Conservation (phyloP, 257 asterid species). For the Datura wrightii region DNA sequence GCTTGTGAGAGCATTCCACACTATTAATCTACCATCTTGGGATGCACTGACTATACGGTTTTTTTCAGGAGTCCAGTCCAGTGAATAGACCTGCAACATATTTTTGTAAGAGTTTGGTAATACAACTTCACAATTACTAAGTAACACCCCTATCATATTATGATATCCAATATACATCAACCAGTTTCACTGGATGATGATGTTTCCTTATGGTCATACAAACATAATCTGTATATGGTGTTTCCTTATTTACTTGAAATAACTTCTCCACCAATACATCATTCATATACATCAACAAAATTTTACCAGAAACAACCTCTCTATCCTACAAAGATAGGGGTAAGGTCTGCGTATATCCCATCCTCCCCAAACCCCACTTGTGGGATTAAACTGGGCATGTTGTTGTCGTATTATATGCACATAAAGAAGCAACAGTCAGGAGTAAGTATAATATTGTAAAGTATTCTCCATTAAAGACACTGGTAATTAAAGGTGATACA, state of each 20-base stretch:
- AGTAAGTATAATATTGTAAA: neutral
- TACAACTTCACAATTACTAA: neutral
- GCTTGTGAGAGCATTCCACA: slow-evolving; percentile 99
- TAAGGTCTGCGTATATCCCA: no score
- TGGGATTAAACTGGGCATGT: no score
- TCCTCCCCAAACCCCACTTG: no score
- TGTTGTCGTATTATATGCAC: neutral
- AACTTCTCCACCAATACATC: neutral
- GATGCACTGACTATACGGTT: slow-evolving; percentile 98
- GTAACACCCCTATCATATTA: neutral
- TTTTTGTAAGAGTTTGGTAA: slow-evolving; percentile 31
- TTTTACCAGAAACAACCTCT: neutral
- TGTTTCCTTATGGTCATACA: neutral
- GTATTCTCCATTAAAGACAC: neutral
- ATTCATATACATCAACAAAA: neutral
- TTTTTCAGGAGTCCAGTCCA: slow-evolving; percentile 96
- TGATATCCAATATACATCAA: neutral
- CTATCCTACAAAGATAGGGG: no score
- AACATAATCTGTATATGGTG: neutral
- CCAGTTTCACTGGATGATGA: neutral
- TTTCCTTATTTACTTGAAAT: slow-evolving; percentile 7
- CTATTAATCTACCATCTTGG: slow-evolving; percentile 95
- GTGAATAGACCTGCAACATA: slow-evolving; percentile 76
- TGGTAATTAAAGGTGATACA: neutral
- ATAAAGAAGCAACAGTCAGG: neutral